Percentiles rank a stretch among this genome's conserved stretches.
phyloP scores from a whole-genome alignment of 495 filamentous ascomycete species.

The Melanomma pulvis-pyrius region DNA sequence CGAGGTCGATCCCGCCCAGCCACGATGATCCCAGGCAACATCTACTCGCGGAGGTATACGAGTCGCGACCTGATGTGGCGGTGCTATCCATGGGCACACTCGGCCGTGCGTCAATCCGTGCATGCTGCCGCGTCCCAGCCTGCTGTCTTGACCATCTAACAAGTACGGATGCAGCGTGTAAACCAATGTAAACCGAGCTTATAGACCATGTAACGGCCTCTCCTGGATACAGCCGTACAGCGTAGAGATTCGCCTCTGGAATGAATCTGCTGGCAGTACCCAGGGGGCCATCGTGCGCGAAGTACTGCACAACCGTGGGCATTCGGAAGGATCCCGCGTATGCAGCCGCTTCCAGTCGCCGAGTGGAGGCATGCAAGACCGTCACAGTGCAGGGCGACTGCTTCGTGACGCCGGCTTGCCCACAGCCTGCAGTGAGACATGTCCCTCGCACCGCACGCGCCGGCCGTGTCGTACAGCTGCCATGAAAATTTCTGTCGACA shows the following conservation, averaged over 20 bases:
- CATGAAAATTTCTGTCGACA: background rate
- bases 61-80: constrained; percentile 5
- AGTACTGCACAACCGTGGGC: too few relatives aligned
- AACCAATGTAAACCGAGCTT: too few relatives aligned
- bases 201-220: too few relatives aligned
- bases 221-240: too few relatives aligned
- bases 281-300: too few relatives aligned
- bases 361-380: background rate
- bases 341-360: background rate
- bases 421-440: background rate
- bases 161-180: too few relatives aligned
- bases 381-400: constrained; percentile 1
- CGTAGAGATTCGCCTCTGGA: too few relatives aligned
- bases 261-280: too few relatives aligned
- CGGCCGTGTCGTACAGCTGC: background rate
- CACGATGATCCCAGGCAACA: background rate
- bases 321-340: background rate
- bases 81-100: background rate
- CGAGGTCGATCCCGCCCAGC: background rate
- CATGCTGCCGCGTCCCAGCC: too few relatives aligned
- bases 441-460: background rate
- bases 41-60: background rate
- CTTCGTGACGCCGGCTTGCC: background rate
- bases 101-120: too few relatives aligned
- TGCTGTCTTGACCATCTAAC: too few relatives aligned